Evolutionary conservation across 208 protist genomes (phyloP).

Genomic region (Trichomonas tenax): DNA sequence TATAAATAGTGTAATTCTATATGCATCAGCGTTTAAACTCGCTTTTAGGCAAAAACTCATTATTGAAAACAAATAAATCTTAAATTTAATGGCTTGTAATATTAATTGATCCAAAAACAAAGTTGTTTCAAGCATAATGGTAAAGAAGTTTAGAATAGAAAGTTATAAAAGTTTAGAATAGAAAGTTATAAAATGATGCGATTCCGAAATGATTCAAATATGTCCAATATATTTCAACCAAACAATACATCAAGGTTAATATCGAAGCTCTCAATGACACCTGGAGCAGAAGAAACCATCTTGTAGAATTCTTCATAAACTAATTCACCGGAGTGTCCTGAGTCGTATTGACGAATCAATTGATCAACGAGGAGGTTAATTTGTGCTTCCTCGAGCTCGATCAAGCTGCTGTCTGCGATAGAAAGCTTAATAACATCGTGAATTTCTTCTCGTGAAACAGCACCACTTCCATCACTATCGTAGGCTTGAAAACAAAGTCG

Average conservation of each 20-base stretch:
- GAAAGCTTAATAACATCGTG: background rate
- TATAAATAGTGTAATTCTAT: no score
- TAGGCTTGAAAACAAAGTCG: background rate
- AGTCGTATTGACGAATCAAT: background rate
- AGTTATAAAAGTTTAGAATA: no score
- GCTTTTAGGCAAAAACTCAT: no score
- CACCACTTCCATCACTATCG: slow-evolving; percentile 9
- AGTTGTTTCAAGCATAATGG: no score
- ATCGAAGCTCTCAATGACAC: background rate
- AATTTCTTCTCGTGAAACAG: background rate
- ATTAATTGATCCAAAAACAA: no score
- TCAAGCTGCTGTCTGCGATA: background rate
- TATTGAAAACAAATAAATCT: no score
- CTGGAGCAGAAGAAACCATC: background rate
- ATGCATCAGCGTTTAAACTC: no score
- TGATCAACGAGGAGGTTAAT: background rate
- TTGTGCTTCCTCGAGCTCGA: background rate
- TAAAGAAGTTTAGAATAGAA: no score
- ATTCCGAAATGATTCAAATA: no score
- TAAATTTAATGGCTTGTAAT: no score
- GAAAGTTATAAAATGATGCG: no score
- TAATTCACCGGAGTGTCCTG: background rate
- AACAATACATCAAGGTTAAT: background rate
- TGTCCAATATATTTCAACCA: background rate
- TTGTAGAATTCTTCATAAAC: background rate